Base-by-base conservation (phyloP, 2,329 filamentous ascomycete genomes). In the Ilyonectria destructans region DNA sequence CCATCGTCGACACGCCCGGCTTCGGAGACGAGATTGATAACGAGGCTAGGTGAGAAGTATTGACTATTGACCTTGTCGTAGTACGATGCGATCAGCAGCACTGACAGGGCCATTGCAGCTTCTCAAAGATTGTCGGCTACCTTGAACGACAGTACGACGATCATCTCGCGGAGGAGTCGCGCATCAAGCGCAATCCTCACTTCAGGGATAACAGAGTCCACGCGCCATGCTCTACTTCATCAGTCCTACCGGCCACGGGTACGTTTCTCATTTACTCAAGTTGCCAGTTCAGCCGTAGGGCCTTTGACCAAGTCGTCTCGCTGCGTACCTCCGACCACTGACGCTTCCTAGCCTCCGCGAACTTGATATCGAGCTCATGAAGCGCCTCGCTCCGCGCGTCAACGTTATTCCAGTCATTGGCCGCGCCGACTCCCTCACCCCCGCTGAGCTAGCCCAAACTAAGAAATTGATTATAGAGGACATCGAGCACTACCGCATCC, bases 381-480 rank as follows among this genome's bases (percentile, higher is more conserved):
- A 96, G 90, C 96, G 96, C 79, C 92, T 99, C 59, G 97, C 96
- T 23, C 96, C 96, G 70, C 95, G 96, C 81, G 96, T 97, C 85
- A 99, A 99, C 83, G 96, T 99, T 76, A 99, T 99, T 75, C 96
- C 96, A 71, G 96, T 99, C 77, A 98, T 99, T 82, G 96, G 96
- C 80, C 97, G 98, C 83, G 96, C 96, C 81, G 96, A 99, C 83
- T 97, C 96, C 23, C 92, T 99, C 71, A 99, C 96, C 64, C 96
- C 96, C 45, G 92, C 94, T 75, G 96, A 99, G 86, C 89, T 99
- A 71, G 96, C 96, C 75, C 96, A 99, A 85, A 98, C 96, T 75
- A 99, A 99, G 91, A 99, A 98, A 89, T 90, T 99, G 70, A 95
- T 99, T 80, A 99, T 99, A 96, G 96, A 99, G 87, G 96, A 99